Evolutionary conservation across 2,329 filamentous ascomycete genomes (phyloP), one percentile per base, ranked within the genome.

Genomic region (Phaeomoniella chlamydospora): DNA sequence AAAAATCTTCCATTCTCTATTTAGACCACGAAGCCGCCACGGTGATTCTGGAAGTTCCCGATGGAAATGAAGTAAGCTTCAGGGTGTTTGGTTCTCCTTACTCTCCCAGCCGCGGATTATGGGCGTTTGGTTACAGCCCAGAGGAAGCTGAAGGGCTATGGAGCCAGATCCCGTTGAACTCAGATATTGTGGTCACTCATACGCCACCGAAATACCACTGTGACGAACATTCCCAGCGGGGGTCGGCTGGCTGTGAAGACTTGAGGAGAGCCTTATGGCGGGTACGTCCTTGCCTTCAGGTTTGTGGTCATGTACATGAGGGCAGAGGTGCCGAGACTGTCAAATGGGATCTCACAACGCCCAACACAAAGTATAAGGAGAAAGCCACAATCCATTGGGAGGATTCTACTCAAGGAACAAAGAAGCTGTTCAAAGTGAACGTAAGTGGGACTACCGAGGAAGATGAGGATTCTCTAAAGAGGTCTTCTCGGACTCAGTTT

Each of bases 221-320:
- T 19, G 79, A 67, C 41, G 56, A 74, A 17, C 50, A 50, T 31
- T 75, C 71, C 70, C 52, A 48, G 37, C 45, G 79, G 45, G 68
- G 75, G 34, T 73, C 68, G 2, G 60, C 85, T 31, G 85, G 83
- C 38, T 87, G 81, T 44, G 71, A 75, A 4, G 68, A 72, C 38
- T 67, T 93, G 4, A 65, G 87, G 4, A 58, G 65, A 10, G 85
- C 92, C 49, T 56, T 81, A 13, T 83, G 80, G 75, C 72, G 80
- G 22, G 74, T 85, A 9, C 75, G 72, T 41, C 86, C 86, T 0
- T 64, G 64, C 10, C 61, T 93, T 11, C 84, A 93, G 55, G 70
- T 93, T 33, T 93, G 88, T 53, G 86, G 85, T 1, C 86, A 94
- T 56, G 70, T 87, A 15, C 86, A 94, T 59, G 80, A 70, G 49